Evolutionary conservation across 225 moss, liverwort and hornwort species (phyloP).

Genomic region (Physcomitrellopsis africana): DNA sequence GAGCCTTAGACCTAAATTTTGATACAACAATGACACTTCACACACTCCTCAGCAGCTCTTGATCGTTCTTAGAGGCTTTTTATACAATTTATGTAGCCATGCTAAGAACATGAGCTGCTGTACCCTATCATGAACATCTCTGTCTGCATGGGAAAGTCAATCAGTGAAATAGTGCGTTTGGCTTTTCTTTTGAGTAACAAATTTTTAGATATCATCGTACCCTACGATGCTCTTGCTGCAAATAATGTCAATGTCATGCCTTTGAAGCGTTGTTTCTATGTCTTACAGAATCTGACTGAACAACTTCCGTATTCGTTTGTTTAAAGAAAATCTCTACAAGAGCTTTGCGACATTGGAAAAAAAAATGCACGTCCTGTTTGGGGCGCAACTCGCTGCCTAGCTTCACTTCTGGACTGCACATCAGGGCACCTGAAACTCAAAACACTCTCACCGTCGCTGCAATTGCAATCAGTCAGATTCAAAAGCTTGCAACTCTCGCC

Average conservation of each 20-base stretch:
- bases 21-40: not conserved
- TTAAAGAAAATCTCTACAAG: not conserved
- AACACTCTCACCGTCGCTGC: slow-evolving; percentile 72
- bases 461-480: slow-evolving; percentile 64
- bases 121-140: not conserved
- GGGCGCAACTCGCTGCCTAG: not conserved
- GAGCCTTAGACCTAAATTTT: slow-evolving; percentile 7
- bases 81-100: not conserved
- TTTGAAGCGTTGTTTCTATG: not conserved
- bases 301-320: slow-evolving; percentile 1
- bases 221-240: too few species aligned
- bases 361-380: not conserved
- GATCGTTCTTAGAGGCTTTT: not conserved
- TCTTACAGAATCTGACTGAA: not conserved
- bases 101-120: not conserved
- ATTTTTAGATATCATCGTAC: not conserved
- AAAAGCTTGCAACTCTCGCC: slow-evolving; percentile 71
- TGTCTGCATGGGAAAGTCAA: slow-evolving; percentile 9
- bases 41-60: not conserved
- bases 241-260: not conserved
- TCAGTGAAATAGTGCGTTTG: not conserved
- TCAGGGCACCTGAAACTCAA: slow-evolving; percentile 82
- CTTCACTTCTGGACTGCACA: slow-evolving; percentile 11
- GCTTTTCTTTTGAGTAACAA: not conserved
- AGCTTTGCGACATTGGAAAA: not conserved